A percentile compares a stretch with the other conserved stretches of the same genome.
phyloP scores from a whole-genome alignment of 2,329 filamentous ascomycete species.

The Chrysosporium queenslandicum region DNA sequence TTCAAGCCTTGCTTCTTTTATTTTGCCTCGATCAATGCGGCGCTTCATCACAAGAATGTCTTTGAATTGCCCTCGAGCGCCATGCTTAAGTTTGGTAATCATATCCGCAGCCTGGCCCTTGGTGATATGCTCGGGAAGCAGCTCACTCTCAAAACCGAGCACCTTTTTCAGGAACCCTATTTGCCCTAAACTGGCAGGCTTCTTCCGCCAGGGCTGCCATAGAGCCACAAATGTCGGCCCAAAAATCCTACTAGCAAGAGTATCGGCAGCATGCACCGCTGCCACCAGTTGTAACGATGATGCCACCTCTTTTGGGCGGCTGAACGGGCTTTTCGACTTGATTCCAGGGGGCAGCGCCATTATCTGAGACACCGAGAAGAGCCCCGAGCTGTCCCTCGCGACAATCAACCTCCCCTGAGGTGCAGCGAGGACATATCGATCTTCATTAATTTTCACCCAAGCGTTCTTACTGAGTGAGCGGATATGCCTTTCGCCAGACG shows the following conservation, averaged over 20 bases:
- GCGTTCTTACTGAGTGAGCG: conserved; percentile 61
- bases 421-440: conserved; percentile 61
- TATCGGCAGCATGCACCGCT: conserved; percentile 78
- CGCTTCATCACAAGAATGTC: conserved; percentile 45
- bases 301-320: conserved; percentile 59
- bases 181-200: conserved; percentile 49
- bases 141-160: conserved; percentile 47
- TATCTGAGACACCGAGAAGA: conserved; percentile 29
- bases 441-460: conserved; percentile 70
- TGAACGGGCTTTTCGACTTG: conserved; percentile 47
- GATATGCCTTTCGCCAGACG: conserved; percentile 67
- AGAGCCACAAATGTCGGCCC: conserved; percentile 57
- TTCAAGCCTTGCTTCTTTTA: conserved; percentile 24
- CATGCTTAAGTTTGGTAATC: conserved; percentile 83
- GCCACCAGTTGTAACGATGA: conserved; percentile 56
- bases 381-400: conserved; percentile 24
- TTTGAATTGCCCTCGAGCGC: conserved; percentile 56
- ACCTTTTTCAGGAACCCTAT: conserved; percentile 36
- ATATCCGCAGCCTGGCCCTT: conserved; percentile 77
- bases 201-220: conserved; percentile 58
- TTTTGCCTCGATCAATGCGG: conserved; percentile 34
- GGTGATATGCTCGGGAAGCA: conserved; percentile 52
- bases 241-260: conserved; percentile 59
- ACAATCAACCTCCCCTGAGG: conserved; percentile 52
- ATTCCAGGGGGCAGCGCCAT: conserved; percentile 22